phyloP scores from a whole-genome alignment of 2,329 filamentous ascomycete species.

The Westerdykella aurantiaca region DNA sequence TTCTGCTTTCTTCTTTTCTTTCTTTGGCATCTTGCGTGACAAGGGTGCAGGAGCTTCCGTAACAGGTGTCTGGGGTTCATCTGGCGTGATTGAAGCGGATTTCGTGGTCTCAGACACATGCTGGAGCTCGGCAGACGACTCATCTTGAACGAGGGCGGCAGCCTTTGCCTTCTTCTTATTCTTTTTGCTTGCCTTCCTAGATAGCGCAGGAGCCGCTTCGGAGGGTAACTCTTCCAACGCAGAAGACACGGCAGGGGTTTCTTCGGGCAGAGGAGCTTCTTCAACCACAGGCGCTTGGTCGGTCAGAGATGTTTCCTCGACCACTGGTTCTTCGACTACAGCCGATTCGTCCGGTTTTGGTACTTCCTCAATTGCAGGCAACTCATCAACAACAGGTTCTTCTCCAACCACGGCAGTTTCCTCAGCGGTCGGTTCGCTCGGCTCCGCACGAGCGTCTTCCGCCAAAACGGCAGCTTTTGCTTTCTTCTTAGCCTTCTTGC shows the following conservation, averaged over 20 bases:
- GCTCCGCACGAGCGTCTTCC: too few relatives aligned
- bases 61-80: not conserved
- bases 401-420: too few relatives aligned
- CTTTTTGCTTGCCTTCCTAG: conserved; percentile 4
- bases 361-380: too few relatives aligned
- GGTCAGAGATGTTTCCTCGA: too few relatives aligned
- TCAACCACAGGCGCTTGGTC: too few relatives aligned
- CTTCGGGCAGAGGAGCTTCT: not conserved
- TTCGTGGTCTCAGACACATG: not conserved
- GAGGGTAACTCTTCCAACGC: not conserved
- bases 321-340: too few relatives aligned
- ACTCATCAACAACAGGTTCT: too few relatives aligned
- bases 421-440: too few relatives aligned
- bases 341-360: too few relatives aligned
- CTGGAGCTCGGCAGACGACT: not conserved
- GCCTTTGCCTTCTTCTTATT: conserved; percentile 16
- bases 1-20: conserved; percentile 16
- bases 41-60: not conserved
- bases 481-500: conserved; percentile 7
- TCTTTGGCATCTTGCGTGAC: conserved; percentile 32
- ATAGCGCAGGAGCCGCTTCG: not conserved
- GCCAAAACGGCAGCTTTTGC: conserved; percentile 1
- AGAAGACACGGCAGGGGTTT: not conserved
- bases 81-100: not conserved
- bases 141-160: not conserved